Conservation (phyloP, 495 filamentous ascomycete genomes). For the Penicillium fimorum region DNA sequence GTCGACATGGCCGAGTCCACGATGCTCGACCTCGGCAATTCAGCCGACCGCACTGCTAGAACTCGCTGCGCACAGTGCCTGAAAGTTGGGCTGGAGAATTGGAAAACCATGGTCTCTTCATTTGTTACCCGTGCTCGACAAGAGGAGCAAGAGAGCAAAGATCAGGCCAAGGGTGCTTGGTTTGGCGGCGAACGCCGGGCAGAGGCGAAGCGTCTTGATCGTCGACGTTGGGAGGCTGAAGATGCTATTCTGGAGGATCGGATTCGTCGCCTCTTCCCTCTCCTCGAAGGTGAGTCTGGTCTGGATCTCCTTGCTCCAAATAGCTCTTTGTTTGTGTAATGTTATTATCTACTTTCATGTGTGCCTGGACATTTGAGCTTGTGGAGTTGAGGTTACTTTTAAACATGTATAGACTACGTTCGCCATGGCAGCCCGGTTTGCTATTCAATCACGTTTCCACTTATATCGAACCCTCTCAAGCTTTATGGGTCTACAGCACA, state of each 20-base stretch:
- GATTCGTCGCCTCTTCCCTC: constrained; percentile 28
- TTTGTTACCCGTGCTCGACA: constrained; percentile 53
- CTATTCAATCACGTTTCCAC: not conserved
- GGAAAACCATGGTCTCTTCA: constrained; percentile 65
- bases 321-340: constrained; percentile 40
- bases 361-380: not conserved
- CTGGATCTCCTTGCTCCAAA: constrained; percentile 34
- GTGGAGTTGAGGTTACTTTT: not conserved
- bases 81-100: constrained; percentile 67
- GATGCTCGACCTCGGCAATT: constrained; percentile 35
- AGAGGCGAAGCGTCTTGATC: constrained; percentile 28
- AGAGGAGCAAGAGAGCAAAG: constrained; percentile 37
- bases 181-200: constrained; percentile 45
- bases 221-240: constrained; percentile 43
- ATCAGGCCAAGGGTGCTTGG: constrained; percentile 43
- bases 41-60: constrained; percentile 43
- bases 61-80: constrained; percentile 71
- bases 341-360: constrained; percentile 12
- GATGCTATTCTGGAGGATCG: constrained; percentile 43
- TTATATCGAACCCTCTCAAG: not conserved
- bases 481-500: not conserved
- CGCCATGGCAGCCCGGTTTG: not conserved
- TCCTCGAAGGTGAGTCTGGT: constrained; percentile 34
- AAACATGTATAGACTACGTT: not conserved
- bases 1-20: constrained; percentile 64